phyloP scores from a whole-genome alignment of 106 monocot genomes.

The Dioscorea alata region DNA sequence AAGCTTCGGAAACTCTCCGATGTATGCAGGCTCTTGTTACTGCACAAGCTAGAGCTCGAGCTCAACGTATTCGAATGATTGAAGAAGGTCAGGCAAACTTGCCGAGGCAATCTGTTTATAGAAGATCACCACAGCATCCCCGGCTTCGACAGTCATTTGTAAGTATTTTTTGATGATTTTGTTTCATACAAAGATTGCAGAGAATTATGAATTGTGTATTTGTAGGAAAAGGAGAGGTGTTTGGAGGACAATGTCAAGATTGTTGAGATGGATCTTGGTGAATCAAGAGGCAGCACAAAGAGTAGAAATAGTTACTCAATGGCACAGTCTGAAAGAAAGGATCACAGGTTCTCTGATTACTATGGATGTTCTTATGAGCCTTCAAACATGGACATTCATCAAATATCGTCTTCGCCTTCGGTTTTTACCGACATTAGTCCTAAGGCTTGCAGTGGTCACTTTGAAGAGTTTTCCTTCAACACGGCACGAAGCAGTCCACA shows the following conservation, averaged over 20 bases:
- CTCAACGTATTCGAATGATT: slow-evolving; percentile 20
- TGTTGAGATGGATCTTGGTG: slow-evolving; percentile 37
- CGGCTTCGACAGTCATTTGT: slow-evolving; percentile 23
- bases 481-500: slow-evolving; percentile 26
- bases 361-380: background rate
- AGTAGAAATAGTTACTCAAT: slow-evolving; percentile 25
- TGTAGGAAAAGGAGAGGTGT: slow-evolving; percentile 21
- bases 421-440: slow-evolving; percentile 24
- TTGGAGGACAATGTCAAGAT: slow-evolving; percentile 31
- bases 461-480: slow-evolving; percentile 31
- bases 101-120: slow-evolving; percentile 10
- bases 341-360: slow-evolving; percentile 20
- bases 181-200: background rate
- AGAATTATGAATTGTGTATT: background rate
- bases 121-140: slow-evolving; percentile 20
- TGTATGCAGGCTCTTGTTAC: slow-evolving; percentile 42
- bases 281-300: slow-evolving; percentile 21
- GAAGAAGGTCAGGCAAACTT: slow-evolving; percentile 7
- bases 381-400: background rate
- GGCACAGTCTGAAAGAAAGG: slow-evolving; percentile 11
- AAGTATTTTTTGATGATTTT: background rate
- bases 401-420: slow-evolving; percentile 8
- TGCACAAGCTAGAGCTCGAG: slow-evolving; percentile 39
- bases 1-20: slow-evolving; percentile 32
- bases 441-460: slow-evolving; percentile 18